Evolutionary conservation across 805 yeast species (phyloP).

Genomic region (Priceomyces melissophilus): DNA sequence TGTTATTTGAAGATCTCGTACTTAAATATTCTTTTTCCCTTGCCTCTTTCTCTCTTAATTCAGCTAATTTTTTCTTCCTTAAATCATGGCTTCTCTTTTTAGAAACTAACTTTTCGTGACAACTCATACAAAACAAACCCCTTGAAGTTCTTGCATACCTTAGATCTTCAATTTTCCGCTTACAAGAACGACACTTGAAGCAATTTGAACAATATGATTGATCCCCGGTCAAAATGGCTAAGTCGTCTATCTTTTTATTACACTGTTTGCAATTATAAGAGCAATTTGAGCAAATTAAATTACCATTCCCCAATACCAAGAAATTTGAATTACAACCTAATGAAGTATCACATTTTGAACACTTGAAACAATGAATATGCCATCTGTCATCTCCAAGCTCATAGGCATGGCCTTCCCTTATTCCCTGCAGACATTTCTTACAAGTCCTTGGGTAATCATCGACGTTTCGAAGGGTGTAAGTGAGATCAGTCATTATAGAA

Average conservation of each 20-base stretch:
- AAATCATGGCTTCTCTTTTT: slow-evolving; percentile 65
- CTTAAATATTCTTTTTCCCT: slow-evolving; percentile 5
- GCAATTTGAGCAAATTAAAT: slow-evolving; percentile 84
- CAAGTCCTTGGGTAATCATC: slow-evolving; percentile 24
- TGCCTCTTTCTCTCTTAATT: slow-evolving; percentile 6
- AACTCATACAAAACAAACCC: slow-evolving; percentile 88
- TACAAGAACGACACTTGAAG: slow-evolving; percentile 86
- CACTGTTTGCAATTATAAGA: slow-evolving; percentile 89
- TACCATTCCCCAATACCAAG: slow-evolving; percentile 89
- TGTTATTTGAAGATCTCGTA: slow-evolving; percentile 3
- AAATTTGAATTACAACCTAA: slow-evolving; percentile 88
- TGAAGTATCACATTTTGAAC: slow-evolving; percentile 76
- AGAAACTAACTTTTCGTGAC: slow-evolving; percentile 80
- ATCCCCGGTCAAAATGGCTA: slow-evolving; percentile 92
- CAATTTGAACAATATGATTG: slow-evolving; percentile 91
- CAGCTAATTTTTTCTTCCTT: slow-evolving; percentile 32
- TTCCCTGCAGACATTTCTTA: slow-evolving; percentile 43
- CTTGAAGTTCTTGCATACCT: slow-evolving; percentile 90
- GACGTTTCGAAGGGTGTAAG: background rate
- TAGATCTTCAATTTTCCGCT: slow-evolving; percentile 78
- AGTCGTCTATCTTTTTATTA: slow-evolving; percentile 80
- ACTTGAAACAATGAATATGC: slow-evolving; percentile 91
- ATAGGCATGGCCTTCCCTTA: slow-evolving; percentile 89
- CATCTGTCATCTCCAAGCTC: slow-evolving; percentile 93
- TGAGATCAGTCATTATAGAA: slow-evolving; percentile 2